Evolutionary conservation across 345 rosid genomes (phyloP).

Genomic region (Aquilaria malaccensis): DNA sequence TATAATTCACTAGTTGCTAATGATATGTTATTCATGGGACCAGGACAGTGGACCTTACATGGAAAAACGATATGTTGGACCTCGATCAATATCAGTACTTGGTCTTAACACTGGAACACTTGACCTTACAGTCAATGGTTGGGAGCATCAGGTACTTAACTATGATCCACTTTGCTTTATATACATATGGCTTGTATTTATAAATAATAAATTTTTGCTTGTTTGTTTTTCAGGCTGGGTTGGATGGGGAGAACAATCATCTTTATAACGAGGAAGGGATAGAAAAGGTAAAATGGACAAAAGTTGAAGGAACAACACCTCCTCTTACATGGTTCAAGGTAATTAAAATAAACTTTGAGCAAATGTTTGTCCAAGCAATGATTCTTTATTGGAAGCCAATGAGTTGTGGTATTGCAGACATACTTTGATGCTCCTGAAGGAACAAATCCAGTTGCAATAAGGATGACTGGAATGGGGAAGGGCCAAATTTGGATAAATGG

Average conservation of each 20-base stretch:
- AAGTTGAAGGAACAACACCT: slow-evolving; percentile 21
- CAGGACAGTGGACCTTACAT: slow-evolving; percentile 92
- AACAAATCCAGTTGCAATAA: slow-evolving; percentile 40
- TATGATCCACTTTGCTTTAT: not conserved
- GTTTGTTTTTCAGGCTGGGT: slow-evolving; percentile 38
- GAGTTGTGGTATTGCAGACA: slow-evolving; percentile 30
- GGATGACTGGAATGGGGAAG: slow-evolving; percentile 53
- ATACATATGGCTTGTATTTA: too few species aligned
- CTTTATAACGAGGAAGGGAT: slow-evolving; percentile 45
- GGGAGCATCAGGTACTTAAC: slow-evolving; percentile 78
- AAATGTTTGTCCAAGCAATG: not conserved
- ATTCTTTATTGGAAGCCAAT: too few species aligned
- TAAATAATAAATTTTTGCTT: not conserved
- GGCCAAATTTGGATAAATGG: slow-evolving; percentile 82
- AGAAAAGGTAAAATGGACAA: slow-evolving; percentile 41
- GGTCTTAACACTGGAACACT: slow-evolving; percentile 78
- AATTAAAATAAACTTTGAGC: slow-evolving; percentile 42
- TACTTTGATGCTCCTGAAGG: slow-evolving; percentile 62
- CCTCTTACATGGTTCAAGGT: slow-evolving; percentile 84
- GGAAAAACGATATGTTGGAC: slow-evolving; percentile 77
- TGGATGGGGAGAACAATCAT: slow-evolving; percentile 46
- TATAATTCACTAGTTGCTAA: slow-evolving; percentile 3
- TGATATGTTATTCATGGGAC: slow-evolving; percentile 1
- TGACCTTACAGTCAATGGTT: slow-evolving; percentile 51
- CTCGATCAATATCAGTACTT: slow-evolving; percentile 45